A percentile compares a stretch with the other conserved stretches of the same genome.
Evolutionary conservation across 2,329 filamentous ascomycete species (phyloP).

Genomic region (Aspergillus ustus): DNA sequence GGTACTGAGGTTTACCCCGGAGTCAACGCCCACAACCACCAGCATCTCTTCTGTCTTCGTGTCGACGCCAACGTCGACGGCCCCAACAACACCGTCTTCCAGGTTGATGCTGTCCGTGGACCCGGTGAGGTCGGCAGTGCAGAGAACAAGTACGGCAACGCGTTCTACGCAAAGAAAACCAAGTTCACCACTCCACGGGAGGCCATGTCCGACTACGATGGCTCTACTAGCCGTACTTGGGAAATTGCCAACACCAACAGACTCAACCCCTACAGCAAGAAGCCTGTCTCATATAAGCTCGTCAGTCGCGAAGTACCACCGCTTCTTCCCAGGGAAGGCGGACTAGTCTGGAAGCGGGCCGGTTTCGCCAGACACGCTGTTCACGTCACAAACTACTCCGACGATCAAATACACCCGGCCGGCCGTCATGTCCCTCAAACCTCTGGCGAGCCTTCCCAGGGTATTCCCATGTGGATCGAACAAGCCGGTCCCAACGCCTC

Average conservation of each 20-base stretch:
- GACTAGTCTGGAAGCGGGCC: constrained; percentile 86
- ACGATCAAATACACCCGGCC: constrained; percentile 82
- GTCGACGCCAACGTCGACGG: constrained; percentile 88
- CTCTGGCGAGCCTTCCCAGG: constrained; percentile 74
- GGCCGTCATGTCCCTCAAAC: constrained; percentile 89
- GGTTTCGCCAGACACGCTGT: constrained; percentile 86
- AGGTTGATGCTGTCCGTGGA: constrained; percentile 74
- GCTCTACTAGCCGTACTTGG: constrained; percentile 79
- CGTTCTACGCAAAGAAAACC: constrained; percentile 83
- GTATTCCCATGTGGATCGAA: constrained; percentile 75
- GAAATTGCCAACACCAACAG: constrained; percentile 86
- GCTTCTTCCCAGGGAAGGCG: constrained; percentile 78
- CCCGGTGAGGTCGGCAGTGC: constrained; percentile 76
- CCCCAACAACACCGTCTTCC: constrained; percentile 80
- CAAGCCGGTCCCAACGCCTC: constrained; percentile 65
- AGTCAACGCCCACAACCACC: constrained; percentile 94
- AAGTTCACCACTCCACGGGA: constrained; percentile 73
- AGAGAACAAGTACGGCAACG: constrained; percentile 89
- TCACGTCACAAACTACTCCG: constrained; percentile 83
- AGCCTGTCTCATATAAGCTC: constrained; percentile 85
- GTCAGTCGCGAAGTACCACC: constrained; percentile 82
- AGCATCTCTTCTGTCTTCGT: constrained; percentile 91
- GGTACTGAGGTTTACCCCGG: constrained; percentile 89
- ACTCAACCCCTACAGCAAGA: constrained; percentile 83
- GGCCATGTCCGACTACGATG: constrained; percentile 79